phyloP scores from a whole-genome alignment of 1,139 yeast genomes.

The Yamadazyma epiphylla region DNA sequence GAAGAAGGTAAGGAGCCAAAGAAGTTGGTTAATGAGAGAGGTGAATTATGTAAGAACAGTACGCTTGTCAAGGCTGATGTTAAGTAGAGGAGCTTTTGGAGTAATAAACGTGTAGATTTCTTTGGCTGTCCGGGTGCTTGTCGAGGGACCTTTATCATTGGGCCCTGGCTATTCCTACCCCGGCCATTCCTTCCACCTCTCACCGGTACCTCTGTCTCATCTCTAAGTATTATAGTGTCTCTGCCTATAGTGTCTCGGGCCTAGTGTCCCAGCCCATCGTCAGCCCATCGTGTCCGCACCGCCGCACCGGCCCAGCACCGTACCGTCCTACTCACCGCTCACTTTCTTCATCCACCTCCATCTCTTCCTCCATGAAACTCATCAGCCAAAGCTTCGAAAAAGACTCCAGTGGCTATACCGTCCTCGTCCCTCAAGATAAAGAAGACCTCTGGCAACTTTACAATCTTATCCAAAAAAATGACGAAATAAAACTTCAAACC shows the following conservation, averaged over 20 bases:
- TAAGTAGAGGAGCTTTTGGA: constrained; percentile 36
- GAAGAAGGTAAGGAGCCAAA: constrained; percentile 78
- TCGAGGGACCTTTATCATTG: no score
- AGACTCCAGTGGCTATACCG: constrained; percentile 62
- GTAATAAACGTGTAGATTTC: background rate
- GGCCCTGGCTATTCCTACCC: no score
- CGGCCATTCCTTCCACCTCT: background rate
- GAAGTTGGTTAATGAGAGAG: constrained; percentile 72
- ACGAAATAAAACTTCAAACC: constrained; percentile 67
- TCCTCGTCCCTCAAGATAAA: constrained; percentile 77
- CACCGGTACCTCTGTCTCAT: background rate
- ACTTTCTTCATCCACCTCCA: no score
- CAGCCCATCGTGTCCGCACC: no score
- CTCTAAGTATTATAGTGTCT: no score
- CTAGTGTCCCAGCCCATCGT: no score
- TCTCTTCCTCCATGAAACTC: constrained; percentile 12
- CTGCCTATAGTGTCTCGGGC: no score
- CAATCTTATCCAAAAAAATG: constrained; percentile 74
- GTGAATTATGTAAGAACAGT: constrained; percentile 67
- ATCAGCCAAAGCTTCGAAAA: constrained; percentile 22
- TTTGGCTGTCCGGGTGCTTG: no score
- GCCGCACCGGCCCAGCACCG: no score
- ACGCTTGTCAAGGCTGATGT: constrained; percentile 69
- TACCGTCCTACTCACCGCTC: no score
- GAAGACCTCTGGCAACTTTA: constrained; percentile 91